phyloP scores from a whole-genome alignment of 2,329 filamentous ascomycete genomes.

The Diplocarpon mali region DNA sequence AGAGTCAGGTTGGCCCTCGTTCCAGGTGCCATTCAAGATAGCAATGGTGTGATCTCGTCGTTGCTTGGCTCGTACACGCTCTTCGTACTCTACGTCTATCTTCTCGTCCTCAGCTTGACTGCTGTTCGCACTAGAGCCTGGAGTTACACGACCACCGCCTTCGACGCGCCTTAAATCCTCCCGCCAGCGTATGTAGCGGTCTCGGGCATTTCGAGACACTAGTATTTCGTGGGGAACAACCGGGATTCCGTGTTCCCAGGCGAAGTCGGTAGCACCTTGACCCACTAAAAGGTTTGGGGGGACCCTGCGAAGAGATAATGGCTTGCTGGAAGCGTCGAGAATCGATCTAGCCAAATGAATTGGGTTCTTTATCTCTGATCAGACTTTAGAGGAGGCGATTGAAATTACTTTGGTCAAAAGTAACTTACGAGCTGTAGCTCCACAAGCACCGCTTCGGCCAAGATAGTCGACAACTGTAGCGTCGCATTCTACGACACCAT shows the following conservation, averaged over 20 bases:
- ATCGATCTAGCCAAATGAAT: constrained; percentile 78
- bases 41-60: constrained; percentile 41
- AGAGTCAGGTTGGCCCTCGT: constrained; percentile 51
- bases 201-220: constrained; percentile 67
- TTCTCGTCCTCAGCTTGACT: constrained; percentile 17
- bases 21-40: constrained; percentile 47
- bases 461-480: constrained; percentile 85
- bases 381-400: neutral
- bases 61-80: constrained; percentile 23
- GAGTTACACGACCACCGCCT: constrained; percentile 30
- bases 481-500: constrained; percentile 89
- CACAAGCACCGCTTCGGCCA: constrained; percentile 85
- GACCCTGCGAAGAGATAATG: constrained; percentile 75
- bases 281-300: constrained; percentile 88
- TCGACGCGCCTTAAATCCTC: constrained; percentile 59
- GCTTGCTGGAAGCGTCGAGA: constrained; percentile 63
- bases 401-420: neutral
- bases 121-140: constrained; percentile 19
- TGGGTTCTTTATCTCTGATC: constrained; percentile 77
- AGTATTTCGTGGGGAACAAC: constrained; percentile 65
- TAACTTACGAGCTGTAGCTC: constrained; percentile 76
- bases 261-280: constrained; percentile 77
- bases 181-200: constrained; percentile 71
- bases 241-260: constrained; percentile 63
- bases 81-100: constrained; percentile 22